Evolutionary conservation across 2,329 filamentous ascomycete species (phyloP).

Genomic region (Trichoderma simmonsii): DNA sequence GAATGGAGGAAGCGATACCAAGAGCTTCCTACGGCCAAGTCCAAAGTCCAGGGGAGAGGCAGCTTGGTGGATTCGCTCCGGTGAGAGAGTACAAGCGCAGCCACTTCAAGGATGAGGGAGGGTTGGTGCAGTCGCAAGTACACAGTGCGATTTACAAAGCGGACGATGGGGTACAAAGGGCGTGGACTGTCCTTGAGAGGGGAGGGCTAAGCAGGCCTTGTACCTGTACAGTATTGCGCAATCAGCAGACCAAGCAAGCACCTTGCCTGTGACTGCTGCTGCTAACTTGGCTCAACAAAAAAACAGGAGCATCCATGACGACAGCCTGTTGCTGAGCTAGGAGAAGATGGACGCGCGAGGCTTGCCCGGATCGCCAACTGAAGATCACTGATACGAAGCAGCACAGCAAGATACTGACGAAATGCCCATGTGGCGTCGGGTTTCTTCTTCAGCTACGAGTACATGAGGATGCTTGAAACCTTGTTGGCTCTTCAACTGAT

Average conservation of each 20-base stretch:
- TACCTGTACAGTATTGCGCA: conserved; percentile 41
- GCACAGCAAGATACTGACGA: neutral
- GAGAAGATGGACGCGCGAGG: conserved; percentile 8
- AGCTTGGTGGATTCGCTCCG: conserved; percentile 6
- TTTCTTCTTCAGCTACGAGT: neutral
- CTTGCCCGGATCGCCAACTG: neutral
- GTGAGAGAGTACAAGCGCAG: conserved; percentile 10
- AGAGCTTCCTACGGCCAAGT: conserved; percentile 1
- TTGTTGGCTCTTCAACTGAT: neutral
- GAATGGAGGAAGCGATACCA: conserved; percentile 9
- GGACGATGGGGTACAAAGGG: conserved; percentile 30
- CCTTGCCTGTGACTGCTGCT: conserved; percentile 1
- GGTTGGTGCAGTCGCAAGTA: conserved; percentile 28
- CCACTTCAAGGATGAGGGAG: conserved; percentile 5
- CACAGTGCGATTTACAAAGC: conserved; percentile 32
- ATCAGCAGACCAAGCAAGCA: conserved; percentile 9
- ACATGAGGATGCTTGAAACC: neutral
- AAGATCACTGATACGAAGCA: neutral
- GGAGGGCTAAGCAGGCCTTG: conserved; percentile 30
- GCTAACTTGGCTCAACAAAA: neutral
- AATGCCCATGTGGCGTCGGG: neutral
- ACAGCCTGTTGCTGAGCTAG: conserved; percentile 3
- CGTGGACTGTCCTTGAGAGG: conserved; percentile 37
- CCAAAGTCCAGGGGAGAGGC: conserved; percentile 5
- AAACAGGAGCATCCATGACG: conserved; percentile 6